phyloP scores from a whole-genome alignment of 768 basidiomycete species.

The Galerina sulciceps region DNA sequence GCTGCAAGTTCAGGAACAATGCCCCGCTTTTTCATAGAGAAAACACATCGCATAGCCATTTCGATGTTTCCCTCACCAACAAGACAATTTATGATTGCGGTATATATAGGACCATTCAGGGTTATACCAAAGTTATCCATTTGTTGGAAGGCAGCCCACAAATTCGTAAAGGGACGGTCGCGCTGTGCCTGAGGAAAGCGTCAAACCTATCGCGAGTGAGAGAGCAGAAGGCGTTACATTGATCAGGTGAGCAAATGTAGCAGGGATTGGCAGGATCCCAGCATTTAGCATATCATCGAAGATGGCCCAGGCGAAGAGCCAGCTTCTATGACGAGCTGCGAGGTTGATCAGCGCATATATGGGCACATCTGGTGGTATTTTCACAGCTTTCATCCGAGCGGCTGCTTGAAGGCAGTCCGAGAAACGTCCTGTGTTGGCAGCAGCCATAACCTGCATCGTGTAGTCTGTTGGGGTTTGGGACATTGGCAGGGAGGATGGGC shows the following conservation, averaged over 20 bases:
- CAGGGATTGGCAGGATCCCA: constrained; percentile 50
- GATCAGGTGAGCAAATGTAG: constrained; percentile 64
- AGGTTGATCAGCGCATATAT: constrained; percentile 62
- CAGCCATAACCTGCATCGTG: constrained; percentile 37
- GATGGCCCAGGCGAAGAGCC: constrained; percentile 64
- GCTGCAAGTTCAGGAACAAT: constrained; percentile 54
- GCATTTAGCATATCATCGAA: constrained; percentile 68
- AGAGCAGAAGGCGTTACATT: constrained; percentile 43
- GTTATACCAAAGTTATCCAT: constrained; percentile 55
- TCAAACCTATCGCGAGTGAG: background rate
- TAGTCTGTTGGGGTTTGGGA: constrained; percentile 21
- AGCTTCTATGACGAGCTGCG: constrained; percentile 44
- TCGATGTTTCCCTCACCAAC: constrained; percentile 59
- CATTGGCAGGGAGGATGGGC: background rate
- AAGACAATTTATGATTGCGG: constrained; percentile 53
- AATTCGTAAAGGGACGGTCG: constrained; percentile 37
- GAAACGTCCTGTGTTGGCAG: constrained; percentile 41
- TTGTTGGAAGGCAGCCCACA: constrained; percentile 55
- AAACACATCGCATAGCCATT: constrained; percentile 61
- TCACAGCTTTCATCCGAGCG: constrained; percentile 59
- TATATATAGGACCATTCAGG: constrained; percentile 59
- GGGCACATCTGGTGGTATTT: constrained; percentile 53
- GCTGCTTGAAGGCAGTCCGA: constrained; percentile 47
- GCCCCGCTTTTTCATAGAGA: constrained; percentile 57
- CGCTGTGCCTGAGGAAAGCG: constrained; percentile 46